Conservation (phyloP, 1,284 basidiomycete species). For the Trichosporon sp. region DNA sequence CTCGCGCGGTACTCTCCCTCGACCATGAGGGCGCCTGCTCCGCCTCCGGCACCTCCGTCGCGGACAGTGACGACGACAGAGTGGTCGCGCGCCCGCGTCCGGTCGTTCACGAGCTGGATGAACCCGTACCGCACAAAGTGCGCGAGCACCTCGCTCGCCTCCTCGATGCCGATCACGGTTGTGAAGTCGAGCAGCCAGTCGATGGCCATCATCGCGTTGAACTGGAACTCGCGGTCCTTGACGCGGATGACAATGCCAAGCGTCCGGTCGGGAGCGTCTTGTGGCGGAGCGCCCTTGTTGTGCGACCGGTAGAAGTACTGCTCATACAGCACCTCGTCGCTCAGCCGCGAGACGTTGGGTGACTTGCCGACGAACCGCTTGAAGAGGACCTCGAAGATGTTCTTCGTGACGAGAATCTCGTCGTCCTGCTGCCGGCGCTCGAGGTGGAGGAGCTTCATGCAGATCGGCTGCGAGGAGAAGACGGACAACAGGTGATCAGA, state of each 20-base stretch:
- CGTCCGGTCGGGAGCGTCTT: slow-evolving; percentile 52
- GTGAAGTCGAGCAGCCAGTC: slow-evolving; percentile 99
- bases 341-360: slow-evolving; percentile 67
- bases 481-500: slow-evolving; percentile 84
- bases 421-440: slow-evolving; percentile 90
- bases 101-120: slow-evolving; percentile 71
- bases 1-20: slow-evolving; percentile 94
- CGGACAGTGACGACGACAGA: slow-evolving; percentile 82
- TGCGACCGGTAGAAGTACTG: slow-evolving; percentile 49
- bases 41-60: slow-evolving; percentile 52
- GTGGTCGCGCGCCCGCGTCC: slow-evolving; percentile 76
- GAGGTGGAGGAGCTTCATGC: slow-evolving; percentile 95
- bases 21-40: slow-evolving; percentile 55
- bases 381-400: slow-evolving; percentile 92
- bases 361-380: slow-evolving; percentile 86
- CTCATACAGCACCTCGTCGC: slow-evolving; percentile 54
- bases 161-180: slow-evolving; percentile 91
- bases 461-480: slow-evolving; percentile 92
- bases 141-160: slow-evolving; percentile 94
- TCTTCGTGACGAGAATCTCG: slow-evolving; percentile 93
- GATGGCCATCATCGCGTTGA: slow-evolving; percentile 80
- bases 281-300: slow-evolving; percentile 30
- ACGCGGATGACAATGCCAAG: slow-evolving; percentile 56
- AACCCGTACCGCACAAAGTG: slow-evolving; percentile 96
- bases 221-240: slow-evolving; percentile 67